Base-by-base conservation (phyloP, 306 rosid genomes). In the Sphenostylis stenocarpa region DNA sequence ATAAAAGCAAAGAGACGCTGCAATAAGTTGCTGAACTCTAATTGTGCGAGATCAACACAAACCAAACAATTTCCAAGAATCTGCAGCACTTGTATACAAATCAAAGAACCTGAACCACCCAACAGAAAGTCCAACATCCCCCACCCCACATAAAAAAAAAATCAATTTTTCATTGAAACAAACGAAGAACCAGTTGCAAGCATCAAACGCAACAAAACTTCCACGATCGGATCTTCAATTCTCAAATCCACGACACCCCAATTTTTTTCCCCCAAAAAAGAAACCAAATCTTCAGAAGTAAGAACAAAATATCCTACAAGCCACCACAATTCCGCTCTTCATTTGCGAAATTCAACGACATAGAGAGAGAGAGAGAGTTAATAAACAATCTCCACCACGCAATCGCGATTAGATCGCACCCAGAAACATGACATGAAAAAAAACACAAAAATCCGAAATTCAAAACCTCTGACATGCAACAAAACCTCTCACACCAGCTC, bases 141-240 rank as follows among this genome's bases (percentile, higher is more conserved):
- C 51, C 49, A 19, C 47, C 70, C 44, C 15, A 8, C 7, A 34
- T 7, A 0, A 52, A n/a, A 51, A 21, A 36, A 76, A 74, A 17
- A 20, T 12, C 23, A 15, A 0, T 5, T 31, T 60, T 61, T 52
- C 16, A 28, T 72, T 20, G 19, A 80, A 47, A 72, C 7, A 28
- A 44, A 45, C 14, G 3, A 73, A 66, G 36, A 73, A 33, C 53
- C 19, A 47, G 26, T 67, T 29, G 65, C 66, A 67, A 44, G 57
- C 39, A 31, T 8, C 28, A 39, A 49, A 67, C 6, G 10, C 24
- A 60, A 49, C 68, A 61, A 45, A 72, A 72, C 45, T 34, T 72
- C 78, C 81, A 61, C 68, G 72, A 71, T 67, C 52, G 57, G 86
- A 84, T 88, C 86, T 65, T 73, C 78, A 70, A 62, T 34, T 64